Evolutionary conservation across 2,329 filamentous ascomycete species (phyloP), one percentile per base, ranked within the genome.

Genomic region (Zymoseptoria tritici): DNA sequence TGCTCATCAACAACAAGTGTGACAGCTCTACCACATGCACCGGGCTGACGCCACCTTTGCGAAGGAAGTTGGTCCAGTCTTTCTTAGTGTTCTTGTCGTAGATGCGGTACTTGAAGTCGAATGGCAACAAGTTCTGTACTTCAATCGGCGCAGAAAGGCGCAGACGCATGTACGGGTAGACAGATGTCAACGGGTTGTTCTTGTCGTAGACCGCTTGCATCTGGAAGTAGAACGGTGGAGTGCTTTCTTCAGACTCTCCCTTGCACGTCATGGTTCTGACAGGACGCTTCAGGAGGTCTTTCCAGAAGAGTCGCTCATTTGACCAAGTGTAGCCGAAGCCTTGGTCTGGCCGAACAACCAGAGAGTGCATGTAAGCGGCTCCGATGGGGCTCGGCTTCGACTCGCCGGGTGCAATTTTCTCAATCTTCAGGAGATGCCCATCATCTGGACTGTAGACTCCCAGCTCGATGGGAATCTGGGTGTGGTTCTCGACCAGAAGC

Each of bases 21-120:
- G 93, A 97, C 20, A 99, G 80, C 75, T 99, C 93, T 19, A 97
- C 93, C 9, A 97, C 92, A 72, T 99, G 94, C 0, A 99, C 92
- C 0, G 95, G 95, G 72, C 94, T 99, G 59, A 97, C 88, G 13
- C 95, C 95, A 24, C 95, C 94, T 75, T 97, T 97, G 59, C 94
- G 86, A 53, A 99, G 78, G 77, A 99, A 99, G 73, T 99, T 99
- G 4, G 91, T 95, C 94, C 94, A 99, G 73, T 99, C 94, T 73
- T 95, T 96, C 80, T 93, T 95, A 0, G 92, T 97, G 73, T 96
- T 95, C 78, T 95, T 97, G 78, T 99, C 94, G 71, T 97, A 99
- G 58, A 99, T 97, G 58, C 93, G 86, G 74, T 99, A 99, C 75
- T 99, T 97, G 84, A 99, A 99, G 75, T 99, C 94, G 71, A 94